Evolutionary conservation across 768 basidiomycete genomes (phyloP), one percentile per base, ranked within the genome.

Genomic region (Suillus alpinus): DNA sequence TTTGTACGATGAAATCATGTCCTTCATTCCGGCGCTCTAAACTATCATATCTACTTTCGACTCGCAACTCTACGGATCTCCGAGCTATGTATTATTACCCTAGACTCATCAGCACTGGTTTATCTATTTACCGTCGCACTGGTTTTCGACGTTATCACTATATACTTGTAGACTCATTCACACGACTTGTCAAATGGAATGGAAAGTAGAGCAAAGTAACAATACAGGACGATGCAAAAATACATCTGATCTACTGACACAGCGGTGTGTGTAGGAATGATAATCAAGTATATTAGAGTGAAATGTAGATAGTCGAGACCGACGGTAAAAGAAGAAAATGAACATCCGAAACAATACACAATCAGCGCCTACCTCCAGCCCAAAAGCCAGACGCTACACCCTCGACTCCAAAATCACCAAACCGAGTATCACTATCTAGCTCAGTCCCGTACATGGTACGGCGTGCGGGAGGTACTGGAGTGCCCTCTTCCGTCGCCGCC

Each of bases 371-470:
- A 55, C 79, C 80, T 47, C 80, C 78, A 0, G 82, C 72, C 88
- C 90, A 91, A 68, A 87, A 91, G 6, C 83, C 83, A 52, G 81
- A 82, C n/a, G 87, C 87, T 59, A 91, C 84, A 13, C 90, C 87
- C 68, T 90, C 87, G 29, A 90, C 78, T 41, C 91, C 91, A 69
- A 92, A 92, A 73, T 92, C 91, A 6, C 91, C 91, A 69, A 93
- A 93, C 56, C 91, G 83, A n/a, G 87, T 87, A 68, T 92, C 90
- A 36, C 77, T 78, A n/a, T 91, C 90, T 46, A 91, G 74, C 73
- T 92, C 91, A 0, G 91, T 92, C 8, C 91, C 91, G 71, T 91
- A 92, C 86, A 92, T 89, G 6, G 91, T 92, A 61, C 86, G 82
- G 68, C 82, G 84, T 64, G 81, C 78, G 4, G 80, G 77, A 29